Base-by-base conservation (phyloP, 805 yeast genomes). In the Maudiozyma serrabonitensis region DNA sequence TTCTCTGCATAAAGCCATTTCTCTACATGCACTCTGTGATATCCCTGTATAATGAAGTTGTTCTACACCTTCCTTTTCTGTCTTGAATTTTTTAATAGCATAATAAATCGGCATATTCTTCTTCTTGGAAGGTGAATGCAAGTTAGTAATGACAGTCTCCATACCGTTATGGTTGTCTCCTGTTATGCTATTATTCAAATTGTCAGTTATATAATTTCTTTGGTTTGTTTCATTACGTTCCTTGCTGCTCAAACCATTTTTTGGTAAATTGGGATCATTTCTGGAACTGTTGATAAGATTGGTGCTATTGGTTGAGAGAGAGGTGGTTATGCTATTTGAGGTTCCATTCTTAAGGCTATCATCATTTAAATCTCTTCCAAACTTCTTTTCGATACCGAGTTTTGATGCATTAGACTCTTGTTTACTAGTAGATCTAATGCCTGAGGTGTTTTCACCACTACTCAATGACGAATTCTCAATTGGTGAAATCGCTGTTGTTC, bases 21-120 rank as follows among this genome's bases (percentile, higher is more conserved):
- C 99, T 55, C 99, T 74, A 43, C 95, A 87, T 1, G 98, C 99
- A 59, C 91, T 81, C 67, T 93, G 99, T 1, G 96, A 88, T 13
- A 93, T 87, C 2, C 99, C 98, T 0, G 97, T 89, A 61, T 89
- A 91, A 68, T 86, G 93, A 11, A 84, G 68, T 25, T 84, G 81
- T 60, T 90, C 97, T 32, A 72, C 73, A 50, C 91, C 91, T 54
- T 90, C 95, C 59, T 87, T 81, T 58, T 95, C 99, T 31, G 89
- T 84, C 65, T 93, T 93, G 74, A 93, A 93, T 70, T 91, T 93
- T 66, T 93, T 93, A 59, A 93, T 93, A 6, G 99, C 99, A 63
- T 74, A 87, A 43, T 81, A 72, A 18, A 66, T 57, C 23, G 59
- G 53, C 12, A 50, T 25, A n/a, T 46, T 45, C 16, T 51, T 50